Conservation (phyloP, 441 rosid species). For the Arabidopsis hybrid region DNA sequence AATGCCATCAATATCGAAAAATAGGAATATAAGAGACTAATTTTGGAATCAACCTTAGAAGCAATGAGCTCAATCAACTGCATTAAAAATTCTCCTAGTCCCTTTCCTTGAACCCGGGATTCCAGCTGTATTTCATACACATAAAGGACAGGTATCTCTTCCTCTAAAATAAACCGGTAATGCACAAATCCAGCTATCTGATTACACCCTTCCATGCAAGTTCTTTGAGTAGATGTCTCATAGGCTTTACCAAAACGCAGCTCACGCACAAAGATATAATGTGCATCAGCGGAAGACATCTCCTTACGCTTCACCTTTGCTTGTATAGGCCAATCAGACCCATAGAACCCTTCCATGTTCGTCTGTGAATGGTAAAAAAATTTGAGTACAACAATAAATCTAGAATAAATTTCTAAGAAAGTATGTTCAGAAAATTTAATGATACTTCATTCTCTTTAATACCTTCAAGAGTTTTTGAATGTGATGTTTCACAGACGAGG, state of each 20-base stretch:
- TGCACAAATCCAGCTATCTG: slow-evolving; percentile 77
- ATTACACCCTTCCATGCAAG: slow-evolving; percentile 29
- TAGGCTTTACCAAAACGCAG: slow-evolving; percentile 36
- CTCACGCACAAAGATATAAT: slow-evolving; percentile 65
- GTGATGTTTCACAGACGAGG: slow-evolving; percentile 56
- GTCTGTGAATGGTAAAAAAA: slow-evolving; percentile 45
- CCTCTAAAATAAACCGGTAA: slow-evolving; percentile 82
- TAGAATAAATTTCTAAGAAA: no score
- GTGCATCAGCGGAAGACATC: slow-evolving; percentile 79
- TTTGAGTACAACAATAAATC: not conserved
- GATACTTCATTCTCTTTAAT: not conserved
- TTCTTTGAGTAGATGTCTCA: slow-evolving; percentile 33
- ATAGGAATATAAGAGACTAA: not conserved
- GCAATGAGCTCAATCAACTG: slow-evolving; percentile 84
- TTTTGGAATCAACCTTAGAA: slow-evolving; percentile 58
- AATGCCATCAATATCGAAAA: not conserved
- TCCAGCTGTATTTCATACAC: slow-evolving; percentile 88
- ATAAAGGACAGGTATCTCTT: slow-evolving; percentile 82
- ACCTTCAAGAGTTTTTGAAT: slow-evolving; percentile 73
- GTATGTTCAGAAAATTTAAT: not conserved
- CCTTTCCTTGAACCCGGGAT: slow-evolving; percentile 70
- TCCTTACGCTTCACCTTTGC: slow-evolving; percentile 84
- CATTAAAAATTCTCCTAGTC: slow-evolving; percentile 87
- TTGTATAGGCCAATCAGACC: slow-evolving; percentile 73
- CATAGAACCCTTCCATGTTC: slow-evolving; percentile 82